Conservation (phyloP, 345 rosid species). For the Camelina hispida region DNA sequence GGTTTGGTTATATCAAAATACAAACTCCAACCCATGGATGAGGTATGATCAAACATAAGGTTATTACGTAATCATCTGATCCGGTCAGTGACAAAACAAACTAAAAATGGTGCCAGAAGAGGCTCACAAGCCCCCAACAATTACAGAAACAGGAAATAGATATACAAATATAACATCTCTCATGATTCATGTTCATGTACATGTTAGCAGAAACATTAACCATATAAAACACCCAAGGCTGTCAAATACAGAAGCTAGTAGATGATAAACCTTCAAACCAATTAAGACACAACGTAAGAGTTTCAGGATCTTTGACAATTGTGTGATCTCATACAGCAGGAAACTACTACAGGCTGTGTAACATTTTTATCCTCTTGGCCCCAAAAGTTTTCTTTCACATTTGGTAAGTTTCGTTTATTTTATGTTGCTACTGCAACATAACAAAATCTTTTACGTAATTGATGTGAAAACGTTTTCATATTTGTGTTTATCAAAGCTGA, state of each 20-base stretch:
- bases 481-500: background rate
- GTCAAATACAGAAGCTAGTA: background rate
- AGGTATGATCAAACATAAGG: background rate
- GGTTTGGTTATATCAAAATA: no score
- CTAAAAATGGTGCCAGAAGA: background rate
- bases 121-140: background rate
- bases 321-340: background rate
- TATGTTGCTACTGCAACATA: background rate
- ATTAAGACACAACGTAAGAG: background rate
- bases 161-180: background rate
- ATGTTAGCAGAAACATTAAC: background rate
- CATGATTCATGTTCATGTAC: background rate
- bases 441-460: background rate
- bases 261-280: background rate
- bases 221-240: background rate
- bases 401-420: background rate
- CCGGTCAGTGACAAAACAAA: background rate
- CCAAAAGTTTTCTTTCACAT: background rate
- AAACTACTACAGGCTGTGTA: background rate
- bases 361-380: background rate
- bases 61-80: no score
- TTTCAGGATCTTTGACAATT: background rate
- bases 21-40: no score
- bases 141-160: background rate
- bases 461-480: background rate